These are phyloP conservation scores for Alternaria sp. DNA, from an alignment of 2,329 filamentous ascomycete species.

Conservation along the genomic window DNA sequence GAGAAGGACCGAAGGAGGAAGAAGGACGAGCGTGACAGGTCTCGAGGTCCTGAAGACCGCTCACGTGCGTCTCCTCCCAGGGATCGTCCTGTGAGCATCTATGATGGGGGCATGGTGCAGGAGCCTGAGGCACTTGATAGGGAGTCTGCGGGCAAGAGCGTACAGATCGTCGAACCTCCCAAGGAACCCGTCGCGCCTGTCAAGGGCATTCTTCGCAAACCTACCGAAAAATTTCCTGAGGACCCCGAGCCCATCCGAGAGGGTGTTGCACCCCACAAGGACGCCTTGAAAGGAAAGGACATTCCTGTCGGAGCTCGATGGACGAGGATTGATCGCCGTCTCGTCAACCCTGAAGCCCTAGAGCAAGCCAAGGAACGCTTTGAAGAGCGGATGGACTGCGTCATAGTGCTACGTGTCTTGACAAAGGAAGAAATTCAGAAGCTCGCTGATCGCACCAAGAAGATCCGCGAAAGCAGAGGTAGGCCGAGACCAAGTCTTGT, in stretches of 20 bases:
- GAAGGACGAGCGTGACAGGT: conserved; percentile 45
- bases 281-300: conserved; percentile 75
- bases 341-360: conserved; percentile 89
- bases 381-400: conserved; percentile 90
- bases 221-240: conserved; percentile 84
- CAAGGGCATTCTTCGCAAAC: conserved; percentile 86
- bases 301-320: conserved; percentile 79
- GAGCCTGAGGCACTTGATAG: conserved; percentile 46
- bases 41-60: conserved; percentile 40
- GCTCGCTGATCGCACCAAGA: conserved; percentile 81
- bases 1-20: conserved; percentile 48
- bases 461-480: conserved; percentile 68
- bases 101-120: conserved; percentile 44
- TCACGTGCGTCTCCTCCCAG: conserved; percentile 36
- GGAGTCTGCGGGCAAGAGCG: conserved; percentile 43
- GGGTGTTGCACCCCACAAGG: conserved; percentile 92
- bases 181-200: conserved; percentile 70
- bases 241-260: conserved; percentile 83
- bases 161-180: conserved; percentile 74
- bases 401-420: conserved; percentile 89
- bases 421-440: conserved; percentile 89
- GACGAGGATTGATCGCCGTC: conserved; percentile 89
- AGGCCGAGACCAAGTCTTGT: not conserved
- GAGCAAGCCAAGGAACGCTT: conserved; percentile 88
- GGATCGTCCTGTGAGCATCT: conserved; percentile 39